Conservation (phyloP, 1,139 yeast genomes). For the Diutina sp. region DNA sequence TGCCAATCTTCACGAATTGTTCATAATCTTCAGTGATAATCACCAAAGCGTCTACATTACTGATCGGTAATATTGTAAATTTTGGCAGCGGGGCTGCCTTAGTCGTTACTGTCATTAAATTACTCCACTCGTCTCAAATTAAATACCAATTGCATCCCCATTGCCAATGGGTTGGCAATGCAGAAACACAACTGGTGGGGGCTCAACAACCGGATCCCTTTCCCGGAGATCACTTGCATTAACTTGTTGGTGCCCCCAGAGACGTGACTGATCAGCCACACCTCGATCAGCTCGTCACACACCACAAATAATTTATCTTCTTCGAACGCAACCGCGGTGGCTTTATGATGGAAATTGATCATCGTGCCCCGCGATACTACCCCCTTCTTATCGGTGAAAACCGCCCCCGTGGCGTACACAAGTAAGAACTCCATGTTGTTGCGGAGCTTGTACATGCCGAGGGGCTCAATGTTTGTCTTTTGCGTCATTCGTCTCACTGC, state of each 20-base stretch:
- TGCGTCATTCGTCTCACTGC: constrained; percentile 16
- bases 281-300: constrained; percentile 60
- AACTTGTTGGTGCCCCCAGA: constrained; percentile 37
- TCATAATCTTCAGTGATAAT: too few relatives aligned
- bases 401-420: constrained; percentile 63
- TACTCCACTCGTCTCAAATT: constrained; percentile 6
- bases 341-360: constrained; percentile 51
- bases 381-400: constrained; percentile 59
- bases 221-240: constrained; percentile 65
- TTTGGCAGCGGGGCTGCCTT: background rate
- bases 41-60: too few relatives aligned
- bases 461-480: constrained; percentile 30
- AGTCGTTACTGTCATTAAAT: background rate
- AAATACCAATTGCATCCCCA: constrained; percentile 50
- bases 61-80: too few relatives aligned
- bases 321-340: constrained; percentile 40
- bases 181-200: constrained; percentile 35
- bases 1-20: too few relatives aligned
- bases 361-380: constrained; percentile 43
- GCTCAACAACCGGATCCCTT: constrained; percentile 38
- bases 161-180: constrained; percentile 60
- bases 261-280: constrained; percentile 47
- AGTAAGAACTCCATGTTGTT: constrained; percentile 41
- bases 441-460: constrained; percentile 49
- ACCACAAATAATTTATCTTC: constrained; percentile 50